Evolutionary conservation across 148 eudicot genomes (phyloP), one percentile per base, ranked within the genome.

Genomic region (Fagopyrum tataricum): DNA sequence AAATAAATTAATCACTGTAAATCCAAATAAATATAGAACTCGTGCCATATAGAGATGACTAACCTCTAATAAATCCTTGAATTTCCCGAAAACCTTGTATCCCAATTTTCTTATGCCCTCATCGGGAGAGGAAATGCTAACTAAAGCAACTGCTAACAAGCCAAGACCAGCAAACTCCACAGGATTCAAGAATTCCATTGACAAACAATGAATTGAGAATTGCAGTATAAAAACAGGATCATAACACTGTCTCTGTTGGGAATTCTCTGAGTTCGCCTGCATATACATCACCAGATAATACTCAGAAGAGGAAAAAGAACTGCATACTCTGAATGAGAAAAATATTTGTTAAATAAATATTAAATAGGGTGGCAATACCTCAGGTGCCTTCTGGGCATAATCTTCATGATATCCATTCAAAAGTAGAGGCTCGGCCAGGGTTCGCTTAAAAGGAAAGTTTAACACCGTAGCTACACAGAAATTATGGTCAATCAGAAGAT

Each of bases 221-320:
- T 82, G 87, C 86, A 95, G 84, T 78, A 95, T 76, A 82, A 88
- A 95, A 76, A 86, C 88, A 66, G 99, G 99, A 82, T 95, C 96
- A 84, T 94, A 94, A 41, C 74, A 74, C 46, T 73, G 85, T 75
- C 76, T 52, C 56, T 78, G 80, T 73, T 64, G 43, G 44, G 39
- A 64, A 18, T 12, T 64, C 44, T 64, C 69, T 64, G 69, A 37
- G 46, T 17, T 52, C 66, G 6, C 20, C 41, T 31, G 70, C 23
- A 24, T 61, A 48, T 51, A 46, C n/a, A 64, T 64, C 44, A 64
- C 69, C n/a, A 31, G 14, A 39, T 39, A 13, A 61, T 61, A 24
- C 62, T 61, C 67, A 12, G n/a, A 61, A 61, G 41, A 64, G 69
- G 69, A 18, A 37, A 59, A 9, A 15, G 18, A 64, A 39, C 20